Base-by-base conservation (phyloP, 805 yeast species). In the Yarrowia sp. region DNA sequence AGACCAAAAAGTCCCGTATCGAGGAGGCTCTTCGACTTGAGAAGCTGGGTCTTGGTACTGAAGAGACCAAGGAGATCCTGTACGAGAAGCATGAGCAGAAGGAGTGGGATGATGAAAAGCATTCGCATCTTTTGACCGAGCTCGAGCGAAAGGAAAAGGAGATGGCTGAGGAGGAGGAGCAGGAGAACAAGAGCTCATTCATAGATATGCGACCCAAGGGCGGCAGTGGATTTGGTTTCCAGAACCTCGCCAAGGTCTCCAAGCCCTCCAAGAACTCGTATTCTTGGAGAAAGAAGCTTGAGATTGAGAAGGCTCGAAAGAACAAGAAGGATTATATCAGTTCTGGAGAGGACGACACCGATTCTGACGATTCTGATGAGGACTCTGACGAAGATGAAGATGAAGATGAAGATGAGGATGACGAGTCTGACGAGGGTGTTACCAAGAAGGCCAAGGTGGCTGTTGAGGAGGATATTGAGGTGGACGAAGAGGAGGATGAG, bases 1-100 rank as follows among this genome's bases (percentile, higher is more conserved):
- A 82, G 68, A 89, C 96, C 1, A 84, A 83, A 68, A 81, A 79
- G 63, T 92, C 89, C 71, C 84, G 83, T 67, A 82, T 90, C 76
- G 76, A 81, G n/a, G 93, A 89, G 71, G 96, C 96, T 0, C 73
- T 90, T 65, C 83, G 83, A 62, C 76, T 87, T 44, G 97, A 91
- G 71, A 80, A 80, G 66, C 86, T 85, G 71, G 96, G 96, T 1
- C 79, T 88, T 66, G 87, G 83, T 1, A 84, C 83, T 72, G 91
- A 86, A 1, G 74, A 77, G 39, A 86, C 90, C 0, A 80, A 77
- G 55, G 86, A 82, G 22, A 79, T 90, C 18, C 74, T 90, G 33
- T 90, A 88, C 71, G 96, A 90, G 73, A 86, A 86, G 70, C 80
- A 87, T 67, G 83, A 80, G 42, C 83, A 84, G 1, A 83, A 81